Base-by-base conservation (phyloP, 75 land plant species). In the Selaginella tamariscina region DNA sequence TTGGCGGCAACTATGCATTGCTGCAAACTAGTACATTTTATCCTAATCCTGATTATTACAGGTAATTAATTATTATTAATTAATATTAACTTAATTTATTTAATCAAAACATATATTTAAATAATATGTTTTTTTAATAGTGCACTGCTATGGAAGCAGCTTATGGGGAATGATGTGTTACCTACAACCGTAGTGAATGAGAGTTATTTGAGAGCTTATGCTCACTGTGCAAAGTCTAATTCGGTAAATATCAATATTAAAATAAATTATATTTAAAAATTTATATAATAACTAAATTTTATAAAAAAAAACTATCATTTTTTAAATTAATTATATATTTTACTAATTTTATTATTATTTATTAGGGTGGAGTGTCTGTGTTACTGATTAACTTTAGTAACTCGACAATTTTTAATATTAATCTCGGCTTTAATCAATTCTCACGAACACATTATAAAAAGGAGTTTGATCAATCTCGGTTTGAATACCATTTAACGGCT, bases 21-120 rank as follows among this genome's bases (percentile, higher is more conserved):
- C 82, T 92, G 59, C 74, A 88, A 64, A 79, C 84, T n/a, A 78
- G 77, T 0, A 81, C 85, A 22, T 86, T 80, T 72, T 33, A 67
- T n/a, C 97, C 95, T 0, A 92, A 92, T 64, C 97, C 97, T 18
- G 96, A 90, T 74, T 88, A 85, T 70, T 90, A 90, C 72, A 27
- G 27, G 62, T 59, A n/a, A 8, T n/a, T n/a, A n/a, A n/a, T n/a
- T n/a, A n/a, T n/a, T n/a, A n/a, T n/a, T n/a, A n/a, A n/a, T n/a
- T n/a, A n/a, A n/a, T n/a, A n/a, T n/a, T n/a, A n/a, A n/a, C n/a
- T n/a, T n/a, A n/a, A n/a, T n/a, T n/a, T n/a, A n/a, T n/a, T n/a
- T n/a, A n/a, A n/a, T n/a, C n/a, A n/a, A n/a, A n/a, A n/a, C n/a
- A n/a, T n/a, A n/a, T n/a, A n/a, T 49, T 49, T 20, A 49, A n/a